These are phyloP conservation scores for Pseudogymnoascus sp. DNA, from an alignment of 2,329 filamentous ascomycete genomes.

Conservation along the genomic window DNA sequence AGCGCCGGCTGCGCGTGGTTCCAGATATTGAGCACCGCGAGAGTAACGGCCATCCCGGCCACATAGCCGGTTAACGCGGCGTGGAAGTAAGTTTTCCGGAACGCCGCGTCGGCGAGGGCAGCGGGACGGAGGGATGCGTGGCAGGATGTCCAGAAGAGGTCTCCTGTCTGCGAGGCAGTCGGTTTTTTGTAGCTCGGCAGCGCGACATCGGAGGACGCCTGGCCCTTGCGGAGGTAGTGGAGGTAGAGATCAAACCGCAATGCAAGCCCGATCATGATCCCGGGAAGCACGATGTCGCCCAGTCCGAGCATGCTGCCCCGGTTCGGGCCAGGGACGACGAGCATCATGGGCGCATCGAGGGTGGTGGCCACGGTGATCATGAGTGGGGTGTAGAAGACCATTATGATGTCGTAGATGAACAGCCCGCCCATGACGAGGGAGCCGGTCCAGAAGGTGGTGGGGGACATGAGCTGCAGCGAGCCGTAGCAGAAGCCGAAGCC, in stretches of 20 bases:
- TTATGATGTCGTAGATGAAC: constrained; percentile 93
- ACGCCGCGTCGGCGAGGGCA: constrained; percentile 34
- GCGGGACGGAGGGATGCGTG: constrained; percentile 14
- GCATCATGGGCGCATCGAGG: constrained; percentile 86
- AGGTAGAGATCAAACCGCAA: constrained; percentile 87
- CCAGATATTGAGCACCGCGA: constrained; percentile 69
- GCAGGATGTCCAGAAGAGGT: constrained; percentile 63
- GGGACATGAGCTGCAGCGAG: constrained; percentile 74
- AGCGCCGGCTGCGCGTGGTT: constrained; percentile 82
- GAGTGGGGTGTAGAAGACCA: constrained; percentile 77
- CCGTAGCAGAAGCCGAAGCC: constrained; percentile 83
- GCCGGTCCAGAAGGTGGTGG: constrained; percentile 78
- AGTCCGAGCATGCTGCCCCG: constrained; percentile 76
- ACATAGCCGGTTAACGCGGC: constrained; percentile 71
- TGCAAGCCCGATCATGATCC: constrained; percentile 80
- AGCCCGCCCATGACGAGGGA: constrained; percentile 68
- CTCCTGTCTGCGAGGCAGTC: constrained; percentile 66
- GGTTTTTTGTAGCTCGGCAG: constrained; percentile 47
- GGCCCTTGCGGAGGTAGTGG: constrained; percentile 56
- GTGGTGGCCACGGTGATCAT: constrained; percentile 85
- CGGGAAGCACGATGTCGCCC: constrained; percentile 89
- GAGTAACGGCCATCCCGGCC: constrained; percentile 66
- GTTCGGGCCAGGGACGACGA: constrained; percentile 64
- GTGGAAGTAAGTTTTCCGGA: constrained; percentile 79
- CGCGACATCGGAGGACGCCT: constrained; percentile 22